Base-by-base conservation (phyloP, 139 green algal species). In the Nannochloris sp. region DNA sequence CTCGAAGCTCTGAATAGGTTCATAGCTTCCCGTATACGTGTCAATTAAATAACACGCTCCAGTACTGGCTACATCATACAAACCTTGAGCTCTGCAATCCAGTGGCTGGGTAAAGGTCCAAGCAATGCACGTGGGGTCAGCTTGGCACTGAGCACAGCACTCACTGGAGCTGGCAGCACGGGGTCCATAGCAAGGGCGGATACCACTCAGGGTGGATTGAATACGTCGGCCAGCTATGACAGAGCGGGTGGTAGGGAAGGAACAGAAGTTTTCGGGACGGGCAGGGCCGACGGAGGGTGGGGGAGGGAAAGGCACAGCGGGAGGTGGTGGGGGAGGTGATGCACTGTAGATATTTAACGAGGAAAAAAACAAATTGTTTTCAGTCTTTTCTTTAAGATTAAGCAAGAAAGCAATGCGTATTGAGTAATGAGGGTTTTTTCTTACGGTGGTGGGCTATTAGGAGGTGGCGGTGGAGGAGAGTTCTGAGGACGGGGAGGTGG, bases 91-190 rank as follows among this genome's bases (percentile, higher is more conserved):
- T 24, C 56, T 47, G 56, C 56, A 64, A 57, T 64, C 56, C 4
- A 64, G 24, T 32, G 36, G 36, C 23, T 54, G 36, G 19, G 19
- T 55, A 48, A 38, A 64, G 24, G 45, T 64, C 56, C 56, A 64
- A n/a, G 24, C 30, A 32, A 23, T 13, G 23, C 56, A 64, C 25
- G 15, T 54, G 19, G 24, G 19, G 19, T 54, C 31, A 14, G 25
- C 30, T 30, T 54, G 27, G 56, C 56, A 64, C 19, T n/a, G n/a
- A n/a, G 29, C 56, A 29, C 56, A 64, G 56, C 56, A 64, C 5
- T 23, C 23, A 19, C 13, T 25, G 19, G 12, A 14, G 25, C 19
- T 54, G 29, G 56, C 14, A 5, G 23, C n/a, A 24, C 45, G n/a
- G 56, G 19, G n/a, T 0, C 56, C 56, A 19, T 23, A 38, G 56